These are phyloP conservation scores for Colletotrichum godetiae DNA, from an alignment of 2,329 filamentous ascomycete species.

Conservation along the genomic window DNA sequence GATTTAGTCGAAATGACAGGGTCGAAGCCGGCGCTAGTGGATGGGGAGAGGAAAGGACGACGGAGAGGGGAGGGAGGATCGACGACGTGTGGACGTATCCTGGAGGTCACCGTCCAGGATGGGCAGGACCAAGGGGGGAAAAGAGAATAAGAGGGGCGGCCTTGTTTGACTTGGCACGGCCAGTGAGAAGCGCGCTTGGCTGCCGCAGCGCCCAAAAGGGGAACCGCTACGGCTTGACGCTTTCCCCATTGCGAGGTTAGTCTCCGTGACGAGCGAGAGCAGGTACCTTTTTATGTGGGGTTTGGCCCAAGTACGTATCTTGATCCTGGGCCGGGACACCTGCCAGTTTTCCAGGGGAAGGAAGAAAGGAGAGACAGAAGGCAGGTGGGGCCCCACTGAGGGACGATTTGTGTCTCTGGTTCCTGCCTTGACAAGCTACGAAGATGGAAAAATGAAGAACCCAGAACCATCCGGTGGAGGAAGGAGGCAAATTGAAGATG, in stretches of 20 bases:
- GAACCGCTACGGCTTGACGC: slow-evolving; percentile 29
- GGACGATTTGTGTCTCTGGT: not conserved
- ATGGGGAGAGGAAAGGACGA: not conserved
- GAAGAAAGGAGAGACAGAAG: not conserved
- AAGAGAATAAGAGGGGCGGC: not conserved
- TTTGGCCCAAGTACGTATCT: no score
- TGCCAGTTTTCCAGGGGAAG: not conserved
- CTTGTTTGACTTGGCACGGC: slow-evolving; percentile 35
- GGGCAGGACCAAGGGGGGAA: not conserved
- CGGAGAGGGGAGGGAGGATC: slow-evolving; percentile 3
- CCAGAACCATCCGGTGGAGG: not conserved
- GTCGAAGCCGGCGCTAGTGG: slow-evolving; percentile 31
- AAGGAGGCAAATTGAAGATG: not conserved
- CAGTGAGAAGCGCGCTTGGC: slow-evolving; percentile 31
- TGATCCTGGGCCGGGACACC: not conserved
- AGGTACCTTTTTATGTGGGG: no score
- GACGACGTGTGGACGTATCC: not conserved
- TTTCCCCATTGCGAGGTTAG: slow-evolving; percentile 11
- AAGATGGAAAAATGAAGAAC: not conserved
- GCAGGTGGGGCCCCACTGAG: not conserved
- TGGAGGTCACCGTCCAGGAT: no score
- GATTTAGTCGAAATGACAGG: slow-evolving; percentile 34
- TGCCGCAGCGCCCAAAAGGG: slow-evolving; percentile 26
- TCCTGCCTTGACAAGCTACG: not conserved
- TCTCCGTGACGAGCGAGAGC: not conserved